phyloP scores from a whole-genome alignment of 179 eudicot genomes.

The Heliamphora ciliata region DNA sequence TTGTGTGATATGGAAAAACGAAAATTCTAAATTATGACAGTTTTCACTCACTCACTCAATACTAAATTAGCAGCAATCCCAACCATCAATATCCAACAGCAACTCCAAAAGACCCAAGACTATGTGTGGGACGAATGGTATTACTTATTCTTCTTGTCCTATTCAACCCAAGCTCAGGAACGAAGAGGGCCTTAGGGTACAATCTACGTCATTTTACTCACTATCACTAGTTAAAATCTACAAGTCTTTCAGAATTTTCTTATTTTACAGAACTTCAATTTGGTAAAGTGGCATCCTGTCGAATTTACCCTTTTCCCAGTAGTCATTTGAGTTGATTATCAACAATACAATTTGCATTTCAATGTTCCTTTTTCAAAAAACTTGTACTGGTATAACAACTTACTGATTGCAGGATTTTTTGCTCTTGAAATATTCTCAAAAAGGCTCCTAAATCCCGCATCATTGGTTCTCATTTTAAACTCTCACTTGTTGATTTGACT shows the following conservation, averaged over 20 bases:
- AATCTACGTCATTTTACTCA: background rate
- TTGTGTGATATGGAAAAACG: too few species aligned
- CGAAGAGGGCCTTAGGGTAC: background rate
- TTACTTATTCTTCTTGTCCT: too few species aligned
- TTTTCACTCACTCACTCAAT: too few species aligned
- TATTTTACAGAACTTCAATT: background rate
- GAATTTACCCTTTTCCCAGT: background rate
- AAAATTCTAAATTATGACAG: too few species aligned
- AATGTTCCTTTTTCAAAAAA: background rate
- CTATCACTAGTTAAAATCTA: background rate
- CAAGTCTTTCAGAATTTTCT: background rate
- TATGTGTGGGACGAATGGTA: too few species aligned
- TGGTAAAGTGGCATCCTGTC: background rate
- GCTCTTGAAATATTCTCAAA: background rate
- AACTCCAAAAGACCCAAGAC: too few species aligned
- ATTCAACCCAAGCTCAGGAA: too few species aligned
- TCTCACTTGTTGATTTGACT: background rate
- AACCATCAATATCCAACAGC: too few species aligned
- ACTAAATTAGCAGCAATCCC: too few species aligned
- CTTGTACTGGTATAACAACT: background rate
- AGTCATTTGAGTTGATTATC: background rate
- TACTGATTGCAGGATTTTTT: background rate
- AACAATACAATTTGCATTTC: background rate
- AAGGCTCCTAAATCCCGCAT: background rate
- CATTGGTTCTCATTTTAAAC: background rate